phyloP scores from a whole-genome alignment of 2,329 filamentous ascomycete genomes.

The Didymella arachidicola region DNA sequence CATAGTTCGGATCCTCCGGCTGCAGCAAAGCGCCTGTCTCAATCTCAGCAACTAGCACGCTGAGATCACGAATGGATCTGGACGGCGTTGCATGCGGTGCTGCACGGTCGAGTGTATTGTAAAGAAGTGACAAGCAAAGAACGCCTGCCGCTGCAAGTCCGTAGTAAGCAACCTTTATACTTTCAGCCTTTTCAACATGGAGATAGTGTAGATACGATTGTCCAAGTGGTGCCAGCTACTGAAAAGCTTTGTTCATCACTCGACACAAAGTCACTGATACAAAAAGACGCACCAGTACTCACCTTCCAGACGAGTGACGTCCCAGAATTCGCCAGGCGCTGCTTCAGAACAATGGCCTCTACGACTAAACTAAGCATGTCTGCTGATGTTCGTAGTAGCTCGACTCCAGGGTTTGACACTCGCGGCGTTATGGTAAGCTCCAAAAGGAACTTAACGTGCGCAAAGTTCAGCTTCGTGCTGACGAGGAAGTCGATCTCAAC shows the following conservation, averaged over 20 bases:
- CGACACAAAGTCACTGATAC: neutral
- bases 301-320: neutral
- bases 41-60: neutral
- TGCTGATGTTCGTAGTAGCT: neutral
- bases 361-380: neutral
- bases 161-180: neutral
- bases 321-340: neutral
- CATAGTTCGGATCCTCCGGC: neutral
- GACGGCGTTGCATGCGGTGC: neutral
- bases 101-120: neutral
- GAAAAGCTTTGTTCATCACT: neutral
- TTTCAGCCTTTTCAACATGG: neutral
- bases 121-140: neutral
- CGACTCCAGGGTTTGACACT: neutral
- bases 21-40: neutral
- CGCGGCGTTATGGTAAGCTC: neutral
- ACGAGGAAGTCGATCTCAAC: neutral
- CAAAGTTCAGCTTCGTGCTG: neutral
- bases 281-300: neutral
- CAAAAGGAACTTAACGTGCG: neutral
- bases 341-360: neutral
- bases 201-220: neutral
- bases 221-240: neutral
- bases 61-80: neutral
- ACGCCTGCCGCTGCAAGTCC: neutral